phyloP scores from a whole-genome alignment of 441 rosid genomes.

The Arabidopsis lyrata region DNA sequence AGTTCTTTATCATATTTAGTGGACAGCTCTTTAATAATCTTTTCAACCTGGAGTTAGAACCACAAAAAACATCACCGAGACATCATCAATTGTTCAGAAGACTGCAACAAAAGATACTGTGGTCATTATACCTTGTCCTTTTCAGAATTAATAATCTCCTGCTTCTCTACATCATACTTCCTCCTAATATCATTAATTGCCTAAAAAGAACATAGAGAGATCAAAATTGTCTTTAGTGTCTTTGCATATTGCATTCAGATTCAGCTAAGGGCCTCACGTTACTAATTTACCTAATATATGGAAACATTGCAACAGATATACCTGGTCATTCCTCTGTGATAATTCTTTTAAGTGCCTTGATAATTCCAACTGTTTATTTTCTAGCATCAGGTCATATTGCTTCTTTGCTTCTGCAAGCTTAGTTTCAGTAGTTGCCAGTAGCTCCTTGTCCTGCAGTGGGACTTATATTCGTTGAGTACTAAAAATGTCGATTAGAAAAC shows the following conservation, averaged over 20 bases:
- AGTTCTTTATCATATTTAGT: slow-evolving; percentile 59
- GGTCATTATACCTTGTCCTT: slow-evolving; percentile 18
- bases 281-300: slow-evolving; percentile 18
- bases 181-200: slow-evolving; percentile 86
- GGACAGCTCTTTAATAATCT: slow-evolving; percentile 53
- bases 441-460: slow-evolving; percentile 64
- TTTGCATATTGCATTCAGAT: slow-evolving; percentile 1
- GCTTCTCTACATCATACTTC: slow-evolving; percentile 72
- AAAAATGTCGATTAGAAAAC: slow-evolving; percentile 16
- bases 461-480: slow-evolving; percentile 28
- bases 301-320: slow-evolving; percentile 42
- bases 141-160: slow-evolving; percentile 12
- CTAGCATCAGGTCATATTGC: slow-evolving; percentile 80
- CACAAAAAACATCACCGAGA: slow-evolving; percentile 25
- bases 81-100: slow-evolving; percentile 22
- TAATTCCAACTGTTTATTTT: slow-evolving; percentile 81
- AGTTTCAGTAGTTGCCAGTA: slow-evolving; percentile 65
- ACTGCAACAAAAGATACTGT: neutral
- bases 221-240: slow-evolving; percentile 6
- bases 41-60: slow-evolving; percentile 59
- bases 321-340: slow-evolving; percentile 93
- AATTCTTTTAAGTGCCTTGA: slow-evolving; percentile 92
- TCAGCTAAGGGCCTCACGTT: neutral
- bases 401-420: slow-evolving; percentile 76
- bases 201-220: slow-evolving; percentile 45